Conservation (phyloP, 768 basidiomycete species). For the Hypsizygus marmoreus region DNA sequence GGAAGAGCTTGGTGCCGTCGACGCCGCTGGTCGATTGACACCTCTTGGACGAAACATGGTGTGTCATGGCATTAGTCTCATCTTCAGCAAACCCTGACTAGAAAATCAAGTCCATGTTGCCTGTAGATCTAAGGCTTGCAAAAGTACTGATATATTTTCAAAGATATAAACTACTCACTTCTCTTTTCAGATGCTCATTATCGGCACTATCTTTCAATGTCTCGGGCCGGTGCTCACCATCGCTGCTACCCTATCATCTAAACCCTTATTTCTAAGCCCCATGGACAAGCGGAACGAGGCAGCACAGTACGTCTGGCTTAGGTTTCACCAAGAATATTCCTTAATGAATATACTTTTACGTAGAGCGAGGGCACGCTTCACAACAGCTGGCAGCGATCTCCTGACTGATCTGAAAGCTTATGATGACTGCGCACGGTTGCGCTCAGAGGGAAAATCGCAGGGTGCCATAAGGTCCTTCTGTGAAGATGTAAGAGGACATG, state of each 20-base stretch:
- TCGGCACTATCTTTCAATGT: constrained; percentile 83
- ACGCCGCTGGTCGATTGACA: constrained; percentile 63
- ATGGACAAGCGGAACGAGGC: constrained; percentile 85
- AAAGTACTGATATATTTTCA: constrained; percentile 51
- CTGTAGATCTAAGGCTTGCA: constrained; percentile 82
- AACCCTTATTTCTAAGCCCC: constrained; percentile 82
- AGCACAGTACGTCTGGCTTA: constrained; percentile 47
- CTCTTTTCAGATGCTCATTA: constrained; percentile 75
- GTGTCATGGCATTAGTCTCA: constrained; percentile 15
- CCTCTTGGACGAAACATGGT: constrained; percentile 84
- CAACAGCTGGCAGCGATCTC: constrained; percentile 76
- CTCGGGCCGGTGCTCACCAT: constrained; percentile 81
- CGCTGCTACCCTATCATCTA: constrained; percentile 82
- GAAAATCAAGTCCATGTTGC: constrained; percentile 67
- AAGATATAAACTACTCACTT: neutral
- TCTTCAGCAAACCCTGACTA: constrained; percentile 3
- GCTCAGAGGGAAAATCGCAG: constrained; percentile 50
- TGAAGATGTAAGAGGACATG: constrained; percentile 53
- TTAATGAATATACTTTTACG: neutral
- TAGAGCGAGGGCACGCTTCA: constrained; percentile 76
- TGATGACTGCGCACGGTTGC: constrained; percentile 56
- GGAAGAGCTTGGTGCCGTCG: constrained; percentile 77
- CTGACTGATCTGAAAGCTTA: constrained; percentile 82
- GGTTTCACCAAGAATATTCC: neutral
- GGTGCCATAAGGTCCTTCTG: constrained; percentile 59